Base-by-base conservation (phyloP, 345 rosid genomes). In the Eutrema yunnanense region DNA sequence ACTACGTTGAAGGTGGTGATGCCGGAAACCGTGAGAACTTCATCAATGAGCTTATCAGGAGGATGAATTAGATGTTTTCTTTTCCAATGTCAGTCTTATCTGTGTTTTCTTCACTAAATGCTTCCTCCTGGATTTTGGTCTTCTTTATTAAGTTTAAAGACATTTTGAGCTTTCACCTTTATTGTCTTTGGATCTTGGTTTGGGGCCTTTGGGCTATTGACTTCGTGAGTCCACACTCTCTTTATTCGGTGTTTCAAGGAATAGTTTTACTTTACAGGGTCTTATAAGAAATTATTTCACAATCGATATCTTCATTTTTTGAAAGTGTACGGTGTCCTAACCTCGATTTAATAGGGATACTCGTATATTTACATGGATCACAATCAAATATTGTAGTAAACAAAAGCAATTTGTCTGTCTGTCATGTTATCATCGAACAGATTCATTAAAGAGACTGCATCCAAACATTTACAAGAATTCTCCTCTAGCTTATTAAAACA, bases 1-100 rank as follows among this genome's bases (percentile, higher is more conserved):
- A 94, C 80, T 94, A 94, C 44, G 97, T 94, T 0, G 98, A 94
- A 80, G 98, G 98, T 0, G 98, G 97, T 43, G 98, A 93, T 77
- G 97, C 97, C 0, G 98, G 92, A 43, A 83, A 85, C 74, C 84
- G 80, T 3, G 97, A 93, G 69, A 80, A 86, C 66, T 89, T 77
- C 77, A 86, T 93, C 75, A 93, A 90, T 75, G 95, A 88, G 81
- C 88, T 90, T 63, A 86, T 90, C 79, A 82, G 95, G 82, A 89
- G 98, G 70, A 94, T 91, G 98, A 94, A 94, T 67, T 94, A 86
- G 59, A 74, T 58, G 62, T 57, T 27, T 58, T 55, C 43, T 19
- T 14, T 44, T 49, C 10, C 64, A 4, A 19, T 32, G 0, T 16
- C 74, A n/a, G 22, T 43, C 62, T 22, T 42, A 37, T 58, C 32